These are phyloP conservation scores for Penicillium sp. DNA, from an alignment of 2,329 filamentous ascomycete species.

Conservation along the genomic window DNA sequence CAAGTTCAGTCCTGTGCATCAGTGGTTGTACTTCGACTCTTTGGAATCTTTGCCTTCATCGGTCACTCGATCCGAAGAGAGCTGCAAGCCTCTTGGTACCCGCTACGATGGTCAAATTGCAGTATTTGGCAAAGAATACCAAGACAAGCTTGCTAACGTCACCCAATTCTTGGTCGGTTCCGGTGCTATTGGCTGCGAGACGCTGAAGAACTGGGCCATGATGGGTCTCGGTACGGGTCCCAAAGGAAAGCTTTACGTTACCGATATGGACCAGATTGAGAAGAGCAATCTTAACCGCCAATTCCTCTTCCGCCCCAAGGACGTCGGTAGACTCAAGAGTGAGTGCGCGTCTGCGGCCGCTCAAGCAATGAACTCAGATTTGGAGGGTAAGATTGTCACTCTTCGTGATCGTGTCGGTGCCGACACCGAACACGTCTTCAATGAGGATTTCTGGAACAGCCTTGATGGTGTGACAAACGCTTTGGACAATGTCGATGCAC, in stretches of 20 bases:
- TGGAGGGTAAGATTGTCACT: constrained; percentile 79
- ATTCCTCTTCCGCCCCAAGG: constrained; percentile 88
- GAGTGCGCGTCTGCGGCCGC: constrained; percentile 89
- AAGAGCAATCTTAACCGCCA: constrained; percentile 98
- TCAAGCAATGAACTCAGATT: constrained; percentile 90
- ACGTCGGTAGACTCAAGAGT: constrained; percentile 96
- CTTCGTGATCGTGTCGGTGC: constrained; percentile 85
- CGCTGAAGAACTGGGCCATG: constrained; percentile 99
- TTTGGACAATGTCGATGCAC: constrained; percentile 93
- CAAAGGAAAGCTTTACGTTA: constrained; percentile 84
- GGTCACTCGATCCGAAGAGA: constrained; percentile 72
- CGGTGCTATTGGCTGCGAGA: constrained; percentile 96
- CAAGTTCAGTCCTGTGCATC: constrained; percentile 92
- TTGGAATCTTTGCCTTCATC: constrained; percentile 87
- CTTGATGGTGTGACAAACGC: constrained; percentile 95
- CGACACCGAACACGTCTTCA: constrained; percentile 91
- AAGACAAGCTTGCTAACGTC: constrained; percentile 87
- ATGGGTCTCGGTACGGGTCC: constrained; percentile 89
- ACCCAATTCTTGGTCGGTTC: constrained; percentile 94
- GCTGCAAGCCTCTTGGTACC: constrained; percentile 78
- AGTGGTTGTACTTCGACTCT: constrained; percentile 97
- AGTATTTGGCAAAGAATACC: constrained; percentile 89
- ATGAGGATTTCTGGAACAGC: constrained; percentile 84
- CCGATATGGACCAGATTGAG: constrained; percentile 98
- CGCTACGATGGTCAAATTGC: constrained; percentile 97